Evolutionary conservation across 1,284 basidiomycete genomes (phyloP), one percentile per base, ranked within the genome.

Genomic region (Neotropicomus parvogracilis): DNA sequence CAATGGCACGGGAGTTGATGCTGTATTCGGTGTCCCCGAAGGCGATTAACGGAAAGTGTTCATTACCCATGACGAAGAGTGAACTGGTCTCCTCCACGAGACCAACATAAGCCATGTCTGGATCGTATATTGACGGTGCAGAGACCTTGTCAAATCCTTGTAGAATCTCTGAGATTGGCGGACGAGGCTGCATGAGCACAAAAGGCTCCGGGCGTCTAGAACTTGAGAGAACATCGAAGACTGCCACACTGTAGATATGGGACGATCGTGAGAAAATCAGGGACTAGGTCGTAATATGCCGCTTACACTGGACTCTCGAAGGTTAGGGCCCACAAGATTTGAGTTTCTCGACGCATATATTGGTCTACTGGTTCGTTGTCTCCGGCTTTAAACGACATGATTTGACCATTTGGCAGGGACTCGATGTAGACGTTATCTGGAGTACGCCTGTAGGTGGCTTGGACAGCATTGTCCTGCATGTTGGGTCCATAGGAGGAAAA

Each of bases 401-500:
- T 74, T 54, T 84, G 80, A 29, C 90, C 90, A 34, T 80, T 85
- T 9, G 88, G 82, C 10, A 88, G 73, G 19, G 85, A 77, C 55
- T 92, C 88, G 38, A 92, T 78, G 67, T 93, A 93, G 33, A 73
- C 68, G 52, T 84, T 76, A 65, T 93, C 90, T 38, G 80, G 78
- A 0, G 89, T 87, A 16, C 75, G 77, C 6, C 74, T 75, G 66
- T 91, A 92, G 4, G 75, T 59, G 4, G 78, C 65, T 61, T 93
- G 91, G 11, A 80, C 59, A 6, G 73, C 64, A 50, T 75, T 77
- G 60, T 89, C 83, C 61, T 88, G 79, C 57, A 87, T 88, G 59
- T 91, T 91, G 6, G 91, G 88, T 0, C 89, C 87, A 62, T 92
- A 93, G 0, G 81, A 79, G 0, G 91, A 91, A 65, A 90, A 93